A percentile compares a stretch with the other conserved stretches of the same genome.
Evolutionary conservation across 2,329 filamentous ascomycete species (phyloP).

Genomic region (Penicillium sp.): DNA sequence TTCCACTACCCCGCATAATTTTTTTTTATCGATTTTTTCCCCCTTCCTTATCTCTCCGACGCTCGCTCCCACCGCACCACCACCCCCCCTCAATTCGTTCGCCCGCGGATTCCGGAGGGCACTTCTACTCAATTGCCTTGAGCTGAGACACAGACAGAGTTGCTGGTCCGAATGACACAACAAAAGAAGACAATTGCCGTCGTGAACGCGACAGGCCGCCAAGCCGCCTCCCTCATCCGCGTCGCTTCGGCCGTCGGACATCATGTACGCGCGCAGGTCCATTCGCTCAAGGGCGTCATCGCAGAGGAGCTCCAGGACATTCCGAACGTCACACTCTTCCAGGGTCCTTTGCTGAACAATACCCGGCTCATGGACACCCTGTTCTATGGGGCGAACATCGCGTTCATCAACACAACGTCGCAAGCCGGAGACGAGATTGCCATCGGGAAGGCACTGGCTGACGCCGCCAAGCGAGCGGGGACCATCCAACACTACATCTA

Average conservation of each 20-base stretch:
- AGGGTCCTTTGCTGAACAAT: slow-evolving; percentile 72
- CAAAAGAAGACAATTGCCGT: slow-evolving; percentile 82
- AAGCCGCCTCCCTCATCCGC: slow-evolving; percentile 92
- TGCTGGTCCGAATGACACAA: slow-evolving; percentile 43
- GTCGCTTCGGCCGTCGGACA: slow-evolving; percentile 94
- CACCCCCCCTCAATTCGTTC: background rate
- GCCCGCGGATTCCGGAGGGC: background rate
- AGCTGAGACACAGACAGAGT: background rate
- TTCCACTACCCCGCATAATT: slow-evolving; percentile 25
- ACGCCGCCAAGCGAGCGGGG: slow-evolving; percentile 82
- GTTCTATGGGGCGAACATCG: slow-evolving; percentile 82
- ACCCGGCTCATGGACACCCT: slow-evolving; percentile 74
- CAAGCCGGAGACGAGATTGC: slow-evolving; percentile 87
- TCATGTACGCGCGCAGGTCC: slow-evolving; percentile 87
- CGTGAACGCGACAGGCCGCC: slow-evolving; percentile 93
- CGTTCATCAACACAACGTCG: slow-evolving; percentile 97
- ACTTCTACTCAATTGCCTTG: background rate
- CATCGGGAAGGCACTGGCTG: slow-evolving; percentile 85
- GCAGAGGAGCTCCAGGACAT: slow-evolving; percentile 83
- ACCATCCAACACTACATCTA: slow-evolving; percentile 88
- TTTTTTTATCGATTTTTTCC: slow-evolving; percentile 16
- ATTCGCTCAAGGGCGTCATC: slow-evolving; percentile 84
- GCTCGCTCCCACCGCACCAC: slow-evolving; percentile 7
- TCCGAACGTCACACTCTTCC: slow-evolving; percentile 76
- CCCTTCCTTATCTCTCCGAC: slow-evolving; percentile 11